phyloP scores from a whole-genome alignment of 2,329 filamentous ascomycete species.

The Diaporthe vaccinii region DNA sequence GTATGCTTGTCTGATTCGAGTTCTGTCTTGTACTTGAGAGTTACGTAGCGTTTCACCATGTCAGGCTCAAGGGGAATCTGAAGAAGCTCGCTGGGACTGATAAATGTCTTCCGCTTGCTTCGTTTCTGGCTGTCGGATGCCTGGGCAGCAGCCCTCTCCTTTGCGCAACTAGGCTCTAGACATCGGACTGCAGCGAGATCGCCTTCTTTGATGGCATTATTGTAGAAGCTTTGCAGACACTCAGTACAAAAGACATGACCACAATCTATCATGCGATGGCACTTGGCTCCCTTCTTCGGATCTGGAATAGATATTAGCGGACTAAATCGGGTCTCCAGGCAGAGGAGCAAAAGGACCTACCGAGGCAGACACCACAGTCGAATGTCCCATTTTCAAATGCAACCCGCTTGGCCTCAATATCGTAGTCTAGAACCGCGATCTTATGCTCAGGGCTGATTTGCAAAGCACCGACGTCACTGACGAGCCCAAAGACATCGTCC shows the following conservation, averaged over 20 bases:
- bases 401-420: slow-evolving; percentile 78
- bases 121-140: slow-evolving; percentile 55
- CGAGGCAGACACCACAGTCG: slow-evolving; percentile 87
- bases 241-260: slow-evolving; percentile 90
- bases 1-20: slow-evolving; percentile 93
- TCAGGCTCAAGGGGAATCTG: slow-evolving; percentile 80
- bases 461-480: slow-evolving; percentile 61
- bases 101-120: slow-evolving; percentile 74
- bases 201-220: slow-evolving; percentile 87
- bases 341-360: slow-evolving; percentile 55
- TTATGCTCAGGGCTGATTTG: slow-evolving; percentile 71
- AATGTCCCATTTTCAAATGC: slow-evolving; percentile 89
- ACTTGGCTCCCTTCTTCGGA: slow-evolving; percentile 87
- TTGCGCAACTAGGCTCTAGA: slow-evolving; percentile 82
- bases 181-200: slow-evolving; percentile 86
- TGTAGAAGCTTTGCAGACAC: slow-evolving; percentile 94
- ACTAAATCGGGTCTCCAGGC: background rate
- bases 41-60: slow-evolving; percentile 86
- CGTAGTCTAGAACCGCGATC: slow-evolving; percentile 81
- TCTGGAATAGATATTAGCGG: slow-evolving; percentile 62
- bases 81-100: slow-evolving; percentile 87
- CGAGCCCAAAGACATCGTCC: slow-evolving; percentile 72
- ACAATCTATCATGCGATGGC: slow-evolving; percentile 86
- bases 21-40: slow-evolving; percentile 91
- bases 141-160: slow-evolving; percentile 62